These are phyloP conservation scores for Tetracentron sinense DNA, from an alignment of 164 flowering plant species.

Conservation along the genomic window DNA sequence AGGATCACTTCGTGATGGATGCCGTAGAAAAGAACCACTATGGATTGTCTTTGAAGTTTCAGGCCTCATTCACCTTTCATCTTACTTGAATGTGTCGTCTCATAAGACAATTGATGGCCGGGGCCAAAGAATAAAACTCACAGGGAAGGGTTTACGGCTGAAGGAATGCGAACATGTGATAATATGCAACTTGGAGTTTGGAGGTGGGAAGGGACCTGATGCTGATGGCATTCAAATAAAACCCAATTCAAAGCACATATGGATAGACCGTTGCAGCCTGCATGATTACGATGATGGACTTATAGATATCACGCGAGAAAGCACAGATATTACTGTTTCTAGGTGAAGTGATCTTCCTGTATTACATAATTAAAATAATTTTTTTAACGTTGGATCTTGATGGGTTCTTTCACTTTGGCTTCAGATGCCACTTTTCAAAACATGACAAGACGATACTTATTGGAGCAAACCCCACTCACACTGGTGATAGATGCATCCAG, in stretches of 20 bases:
- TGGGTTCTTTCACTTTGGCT: background rate
- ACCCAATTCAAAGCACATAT: constrained; percentile 79
- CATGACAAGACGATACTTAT: constrained; percentile 91
- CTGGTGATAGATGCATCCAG: constrained; percentile 70
- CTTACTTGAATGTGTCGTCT: constrained; percentile 68
- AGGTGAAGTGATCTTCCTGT: constrained; percentile 32
- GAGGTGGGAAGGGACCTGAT: constrained; percentile 84
- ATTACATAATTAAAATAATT: background rate
- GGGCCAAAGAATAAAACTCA: constrained; percentile 69
- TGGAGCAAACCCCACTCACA: constrained; percentile 74
- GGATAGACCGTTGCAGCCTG: constrained; percentile 90
- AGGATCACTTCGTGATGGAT: constrained; percentile 75
- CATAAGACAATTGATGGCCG: constrained; percentile 89
- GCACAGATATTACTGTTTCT: constrained; percentile 82
- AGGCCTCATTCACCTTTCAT: constrained; percentile 61
- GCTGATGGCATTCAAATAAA: constrained; percentile 86
- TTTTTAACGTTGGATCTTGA: background rate
- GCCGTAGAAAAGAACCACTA: constrained; percentile 66
- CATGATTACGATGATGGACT: constrained; percentile 79
- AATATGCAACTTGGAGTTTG: constrained; percentile 77
- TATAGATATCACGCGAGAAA: constrained; percentile 79
- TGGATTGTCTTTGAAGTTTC: constrained; percentile 88
- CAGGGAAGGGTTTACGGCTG: constrained; percentile 72
- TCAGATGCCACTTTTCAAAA: constrained; percentile 64
- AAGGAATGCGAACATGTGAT: constrained; percentile 84